phyloP scores from a whole-genome alignment of 371 early-diverging fungal genomes.

The Enteropsectra breve region DNA sequence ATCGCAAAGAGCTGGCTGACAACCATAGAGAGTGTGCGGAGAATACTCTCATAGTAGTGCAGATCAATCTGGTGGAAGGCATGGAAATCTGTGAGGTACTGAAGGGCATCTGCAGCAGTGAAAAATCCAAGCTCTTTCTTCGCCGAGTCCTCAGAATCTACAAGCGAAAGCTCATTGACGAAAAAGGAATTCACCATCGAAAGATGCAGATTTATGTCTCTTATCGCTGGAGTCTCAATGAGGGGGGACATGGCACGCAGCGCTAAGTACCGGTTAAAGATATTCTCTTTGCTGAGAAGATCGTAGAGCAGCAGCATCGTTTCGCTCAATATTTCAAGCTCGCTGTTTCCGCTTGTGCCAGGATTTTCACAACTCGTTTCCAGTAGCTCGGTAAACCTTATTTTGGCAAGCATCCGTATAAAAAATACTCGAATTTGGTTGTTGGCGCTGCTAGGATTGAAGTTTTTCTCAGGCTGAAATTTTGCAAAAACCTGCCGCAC shows the following conservation, averaged over 20 bases:
- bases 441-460: too few species aligned
- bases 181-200: neutral
- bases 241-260: slow-evolving; percentile 5
- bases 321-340: too few species aligned
- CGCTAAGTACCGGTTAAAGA: slow-evolving; percentile 14
- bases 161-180: slow-evolving; percentile 5
- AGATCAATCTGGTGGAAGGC: neutral
- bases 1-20: neutral
- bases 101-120: slow-evolving; percentile 4
- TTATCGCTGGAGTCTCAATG: neutral
- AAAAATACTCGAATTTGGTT: too few species aligned
- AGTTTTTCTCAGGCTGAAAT: too few species aligned
- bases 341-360: too few species aligned
- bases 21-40: neutral
- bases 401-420: too few species aligned
- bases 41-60: slow-evolving; percentile 4
- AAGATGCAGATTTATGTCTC: slow-evolving; percentile 1
- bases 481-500: too few species aligned
- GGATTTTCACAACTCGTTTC: too few species aligned
- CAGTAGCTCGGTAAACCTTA: too few species aligned
- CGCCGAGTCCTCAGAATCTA: slow-evolving; percentile 1
- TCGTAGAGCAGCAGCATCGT: slow-evolving; percentile 3
- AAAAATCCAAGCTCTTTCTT: slow-evolving; percentile 13
- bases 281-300: slow-evolving; percentile 5
- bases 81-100: slow-evolving; percentile 5